Evolutionary conservation across 352 stramenopile genomes (phyloP).

Genomic region (Phytophthora niederhauseri): DNA sequence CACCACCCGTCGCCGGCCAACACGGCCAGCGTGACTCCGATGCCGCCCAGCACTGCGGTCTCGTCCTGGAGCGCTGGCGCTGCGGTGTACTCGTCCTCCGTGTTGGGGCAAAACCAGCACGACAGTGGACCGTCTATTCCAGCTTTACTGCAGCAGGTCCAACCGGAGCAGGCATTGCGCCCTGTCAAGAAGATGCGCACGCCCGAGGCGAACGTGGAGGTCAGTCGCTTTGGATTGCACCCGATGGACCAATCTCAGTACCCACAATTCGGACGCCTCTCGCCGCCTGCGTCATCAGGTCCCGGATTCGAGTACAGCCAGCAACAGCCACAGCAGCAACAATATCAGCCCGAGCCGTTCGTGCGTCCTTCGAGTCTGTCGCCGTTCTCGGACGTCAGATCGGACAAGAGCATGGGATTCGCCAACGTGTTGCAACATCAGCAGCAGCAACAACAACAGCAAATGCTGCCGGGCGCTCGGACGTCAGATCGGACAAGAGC

Average conservation of each 20-base stretch:
- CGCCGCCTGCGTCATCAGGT: slow-evolving; percentile 24
- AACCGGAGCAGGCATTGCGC: slow-evolving; percentile 34
- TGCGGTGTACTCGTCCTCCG: slow-evolving; percentile 32
- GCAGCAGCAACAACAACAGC: too few species aligned
- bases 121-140: slow-evolving; percentile 41
- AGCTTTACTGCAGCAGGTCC: slow-evolving; percentile 27
- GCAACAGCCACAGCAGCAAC: slow-evolving; percentile 28
- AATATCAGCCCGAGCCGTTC: slow-evolving; percentile 32
- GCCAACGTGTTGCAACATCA: slow-evolving; percentile 32
- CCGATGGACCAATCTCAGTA: slow-evolving; percentile 37
- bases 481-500: slow-evolving; percentile 31
- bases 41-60: slow-evolving; percentile 30
- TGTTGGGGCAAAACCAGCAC: slow-evolving; percentile 26
- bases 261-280: slow-evolving; percentile 34
- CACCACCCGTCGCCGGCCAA: slow-evolving; percentile 44
- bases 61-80: slow-evolving; percentile 34
- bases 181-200: slow-evolving; percentile 62
- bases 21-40: slow-evolving; percentile 45
- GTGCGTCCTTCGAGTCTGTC: slow-evolving; percentile 33
- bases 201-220: slow-evolving; percentile 38
- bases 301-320: slow-evolving; percentile 37
- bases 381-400: slow-evolving; percentile 30
- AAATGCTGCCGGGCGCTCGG: too few species aligned
- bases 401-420: slow-evolving; percentile 31
- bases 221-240: slow-evolving; percentile 33